Percentiles rank a stretch among this genome's conserved stretches.
phyloP scores from a whole-genome alignment of 2,329 filamentous ascomycete species.

The Exophiala bonariae region DNA sequence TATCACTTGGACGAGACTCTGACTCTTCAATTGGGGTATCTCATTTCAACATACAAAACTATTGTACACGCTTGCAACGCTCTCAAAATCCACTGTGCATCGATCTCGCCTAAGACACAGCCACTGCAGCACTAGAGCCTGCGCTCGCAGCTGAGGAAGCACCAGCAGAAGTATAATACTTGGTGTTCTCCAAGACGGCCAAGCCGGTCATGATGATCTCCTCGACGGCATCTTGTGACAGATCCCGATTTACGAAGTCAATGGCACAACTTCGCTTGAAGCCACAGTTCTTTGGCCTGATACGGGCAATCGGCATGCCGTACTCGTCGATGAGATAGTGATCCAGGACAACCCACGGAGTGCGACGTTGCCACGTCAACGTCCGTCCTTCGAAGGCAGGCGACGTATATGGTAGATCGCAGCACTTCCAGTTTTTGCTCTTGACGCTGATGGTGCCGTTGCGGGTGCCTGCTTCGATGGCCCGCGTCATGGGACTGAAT shows the following conservation, averaged over 20 bases:
- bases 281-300: background rate
- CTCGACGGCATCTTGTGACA: background rate
- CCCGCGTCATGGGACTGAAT: background rate
- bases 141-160: background rate
- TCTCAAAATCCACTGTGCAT: too few species aligned
- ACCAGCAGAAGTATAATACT: background rate
- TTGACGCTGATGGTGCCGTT: background rate
- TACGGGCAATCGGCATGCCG: background rate
- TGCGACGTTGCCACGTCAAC: background rate
- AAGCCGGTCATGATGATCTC: background rate
- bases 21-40: too few species aligned
- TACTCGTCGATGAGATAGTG: background rate
- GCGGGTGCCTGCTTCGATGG: background rate
- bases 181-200: background rate
- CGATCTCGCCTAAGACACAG: too few species aligned
- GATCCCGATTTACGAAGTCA: background rate
- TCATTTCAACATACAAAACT: too few species aligned
- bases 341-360: background rate
- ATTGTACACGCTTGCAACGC: too few species aligned
- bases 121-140: background rate
- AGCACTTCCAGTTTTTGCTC: slow-evolving; percentile 1
- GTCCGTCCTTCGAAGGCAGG: background rate
- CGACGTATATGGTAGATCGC: background rate
- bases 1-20: too few species aligned
- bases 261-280: background rate